Conservation (phyloP, 257 asterid genomes). For the Solanum corneliomulleri region DNA sequence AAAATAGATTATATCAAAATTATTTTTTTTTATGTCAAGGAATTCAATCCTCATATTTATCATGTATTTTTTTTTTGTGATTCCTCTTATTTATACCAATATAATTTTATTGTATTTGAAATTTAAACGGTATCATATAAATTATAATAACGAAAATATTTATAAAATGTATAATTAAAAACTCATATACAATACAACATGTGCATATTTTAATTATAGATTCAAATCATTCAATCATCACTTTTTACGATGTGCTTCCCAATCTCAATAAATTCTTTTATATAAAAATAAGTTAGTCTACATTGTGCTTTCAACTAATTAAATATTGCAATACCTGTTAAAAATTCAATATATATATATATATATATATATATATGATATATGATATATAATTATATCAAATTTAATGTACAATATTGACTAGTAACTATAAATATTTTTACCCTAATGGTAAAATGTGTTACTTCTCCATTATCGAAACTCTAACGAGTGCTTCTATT, state of each 20-base stretch:
- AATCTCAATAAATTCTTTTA: background rate
- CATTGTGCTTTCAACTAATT: background rate
- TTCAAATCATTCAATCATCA: background rate
- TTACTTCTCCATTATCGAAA: background rate
- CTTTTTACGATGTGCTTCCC: background rate
- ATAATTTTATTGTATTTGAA: fast-evolving
- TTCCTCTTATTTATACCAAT: no score
- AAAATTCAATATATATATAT: background rate
- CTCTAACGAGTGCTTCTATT: background rate
- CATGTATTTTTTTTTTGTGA: background rate
- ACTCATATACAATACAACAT: background rate
- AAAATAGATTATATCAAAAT: background rate
- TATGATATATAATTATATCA: no score
- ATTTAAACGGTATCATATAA: background rate
- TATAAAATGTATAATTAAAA: background rate
- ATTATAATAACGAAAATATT: background rate
- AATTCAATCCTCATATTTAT: background rate
- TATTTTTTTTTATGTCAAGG: background rate
- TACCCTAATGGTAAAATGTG: background rate
- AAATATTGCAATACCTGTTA: background rate
- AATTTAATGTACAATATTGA: background rate
- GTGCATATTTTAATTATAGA: background rate
- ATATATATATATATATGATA: no score
- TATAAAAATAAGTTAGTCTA: background rate
- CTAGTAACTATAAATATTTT: background rate